A percentile compares a stretch with the other conserved stretches of the same genome.
These are phyloP conservation scores for Phytophthora melonis DNA, from an alignment of 352 stramenopile genomes.

Conservation along the genomic window DNA sequence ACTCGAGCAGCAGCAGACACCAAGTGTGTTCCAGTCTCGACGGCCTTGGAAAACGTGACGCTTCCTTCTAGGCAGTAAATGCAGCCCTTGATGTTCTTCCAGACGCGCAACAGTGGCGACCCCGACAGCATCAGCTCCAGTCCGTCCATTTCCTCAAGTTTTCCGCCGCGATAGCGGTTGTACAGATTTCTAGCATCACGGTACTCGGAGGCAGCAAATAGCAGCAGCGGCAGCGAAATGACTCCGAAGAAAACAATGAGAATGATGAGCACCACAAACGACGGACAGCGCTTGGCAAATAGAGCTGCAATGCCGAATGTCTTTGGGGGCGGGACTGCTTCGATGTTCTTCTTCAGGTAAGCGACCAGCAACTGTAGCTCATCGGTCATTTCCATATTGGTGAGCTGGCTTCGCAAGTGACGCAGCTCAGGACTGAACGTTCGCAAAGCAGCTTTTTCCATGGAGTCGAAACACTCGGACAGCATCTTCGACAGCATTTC, in stretches of 20 bases:
- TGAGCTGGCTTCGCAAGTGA: slow-evolving; percentile 56
- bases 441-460: slow-evolving; percentile 61
- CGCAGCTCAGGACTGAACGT: slow-evolving; percentile 67
- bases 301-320: slow-evolving; percentile 51
- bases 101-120: slow-evolving; percentile 76
- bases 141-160: slow-evolving; percentile 62
- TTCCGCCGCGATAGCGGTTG: slow-evolving; percentile 34
- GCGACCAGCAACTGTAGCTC: slow-evolving; percentile 66
- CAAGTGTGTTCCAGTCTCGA: slow-evolving; percentile 70
- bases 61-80: slow-evolving; percentile 80
- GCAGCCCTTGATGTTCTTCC: slow-evolving; percentile 75
- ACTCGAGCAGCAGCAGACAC: slow-evolving; percentile 58
- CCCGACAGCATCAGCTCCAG: slow-evolving; percentile 75
- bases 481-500: slow-evolving; percentile 76
- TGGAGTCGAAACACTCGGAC: slow-evolving; percentile 56
- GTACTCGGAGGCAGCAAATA: slow-evolving; percentile 64
- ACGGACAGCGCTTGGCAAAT: slow-evolving; percentile 71
- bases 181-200: slow-evolving; percentile 50
- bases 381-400: slow-evolving; percentile 48
- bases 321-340: slow-evolving; percentile 61
- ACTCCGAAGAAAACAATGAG: slow-evolving; percentile 65
- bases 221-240: slow-evolving; percentile 61
- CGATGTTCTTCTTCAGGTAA: slow-evolving; percentile 74
- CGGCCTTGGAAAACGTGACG: slow-evolving; percentile 64
- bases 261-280: slow-evolving; percentile 58